A percentile compares a stretch with the other conserved stretches of the same genome.
These are phyloP conservation scores for Wickerhamomyces sp. DNA, from an alignment of 1,139 yeast genomes.

Conservation along the genomic window DNA sequence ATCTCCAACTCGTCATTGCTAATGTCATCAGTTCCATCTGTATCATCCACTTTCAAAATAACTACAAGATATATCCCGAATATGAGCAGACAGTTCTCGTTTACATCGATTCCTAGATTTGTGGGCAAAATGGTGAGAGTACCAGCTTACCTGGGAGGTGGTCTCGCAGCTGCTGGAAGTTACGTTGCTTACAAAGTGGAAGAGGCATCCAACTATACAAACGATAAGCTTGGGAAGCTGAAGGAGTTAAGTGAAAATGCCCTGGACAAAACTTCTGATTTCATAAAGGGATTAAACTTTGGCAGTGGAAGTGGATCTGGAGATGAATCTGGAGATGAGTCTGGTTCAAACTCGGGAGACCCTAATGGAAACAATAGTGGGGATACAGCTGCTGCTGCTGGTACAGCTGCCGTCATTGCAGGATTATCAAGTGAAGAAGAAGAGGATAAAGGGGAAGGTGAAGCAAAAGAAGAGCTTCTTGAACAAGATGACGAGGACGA, in stretches of 20 bases:
- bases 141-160: constrained; percentile 85
- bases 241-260: constrained; percentile 46
- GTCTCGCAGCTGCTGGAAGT: constrained; percentile 91
- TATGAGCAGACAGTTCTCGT: constrained; percentile 15
- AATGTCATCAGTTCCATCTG: constrained; percentile 1
- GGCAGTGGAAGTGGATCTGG: constrained; percentile 25
- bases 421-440: constrained; percentile 26
- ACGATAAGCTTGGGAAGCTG: constrained; percentile 56
- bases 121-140: constrained; percentile 54
- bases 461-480: constrained; percentile 31
- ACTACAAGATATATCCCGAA: neutral
- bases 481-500: constrained; percentile 34
- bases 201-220: constrained; percentile 71
- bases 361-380: constrained; percentile 28
- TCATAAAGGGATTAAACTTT: constrained; percentile 17
- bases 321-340: constrained; percentile 25
- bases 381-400: constrained; percentile 31
- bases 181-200: constrained; percentile 88
- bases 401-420: constrained; percentile 35
- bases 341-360: constrained; percentile 26
- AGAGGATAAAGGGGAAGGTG: constrained; percentile 22
- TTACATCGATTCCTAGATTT: constrained; percentile 42
- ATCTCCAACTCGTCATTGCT: constrained; percentile 12
- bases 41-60: neutral
- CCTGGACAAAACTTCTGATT: constrained; percentile 25